Evolutionary conservation across 768 basidiomycete species (phyloP), one percentile per base, ranked within the genome.

Genomic region (Hygrocybe coccinea): DNA sequence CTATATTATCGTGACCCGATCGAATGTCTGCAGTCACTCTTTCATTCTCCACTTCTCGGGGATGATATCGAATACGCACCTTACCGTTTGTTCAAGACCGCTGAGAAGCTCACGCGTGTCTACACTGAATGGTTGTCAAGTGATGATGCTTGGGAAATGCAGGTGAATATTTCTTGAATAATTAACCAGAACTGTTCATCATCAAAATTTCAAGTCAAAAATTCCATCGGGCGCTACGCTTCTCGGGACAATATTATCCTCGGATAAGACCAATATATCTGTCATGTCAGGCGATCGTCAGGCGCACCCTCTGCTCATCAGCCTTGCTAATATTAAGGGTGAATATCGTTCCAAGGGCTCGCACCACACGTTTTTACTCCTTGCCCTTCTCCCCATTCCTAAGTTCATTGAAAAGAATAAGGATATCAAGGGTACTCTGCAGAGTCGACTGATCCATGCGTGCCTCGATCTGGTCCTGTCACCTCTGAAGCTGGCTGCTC

Each of bases 351-450:
- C n/a, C n/a, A n/a, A n/a, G n/a, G n/a, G n/a, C n/a, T n/a, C n/a
- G n/a, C n/a, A n/a, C n/a, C 64, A 70, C 45, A 36, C 57, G 1
- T 75, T 65, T 21, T 52, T 64, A 1, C 57, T 72, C 1, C 58
- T 62, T 2, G 69, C 67, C 1, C 62, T 72, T 3, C 60, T 73
- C 1, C 72, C 71, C 2, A 65, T 73, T 4, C 62, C 69, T 0
- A 67, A 63, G 12, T 73, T 73, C 38, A 54, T 64, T 36, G 58
- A 67, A 36, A 60, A 47, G 1, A 52, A 63, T 0, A 60, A 53
- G 11, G 55, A 66, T 5, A 29, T 70, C 7, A 62, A 62, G 10
- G 62, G 67, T 10, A 52, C 74, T 1, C 45, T 74, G 15, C 60
- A 62, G 15, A 56, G 50, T 21, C 52, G 64, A 2, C 55, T 74